These are phyloP conservation scores for Solanum etuberosum DNA, from an alignment of 257 asterid species.

Conservation along the genomic window DNA sequence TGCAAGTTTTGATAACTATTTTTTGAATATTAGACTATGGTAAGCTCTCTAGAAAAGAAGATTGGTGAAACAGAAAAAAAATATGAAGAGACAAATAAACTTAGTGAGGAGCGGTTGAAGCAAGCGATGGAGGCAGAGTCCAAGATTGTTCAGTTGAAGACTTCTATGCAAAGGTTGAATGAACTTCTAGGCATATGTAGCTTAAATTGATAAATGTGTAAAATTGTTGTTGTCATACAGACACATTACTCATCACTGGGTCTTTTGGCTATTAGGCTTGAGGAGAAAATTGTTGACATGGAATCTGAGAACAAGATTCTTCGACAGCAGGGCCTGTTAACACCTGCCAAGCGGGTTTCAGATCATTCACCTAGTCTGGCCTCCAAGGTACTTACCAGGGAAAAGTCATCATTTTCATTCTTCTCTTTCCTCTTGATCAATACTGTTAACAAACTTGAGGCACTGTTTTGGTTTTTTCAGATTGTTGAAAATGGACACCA, in stretches of 20 bases:
- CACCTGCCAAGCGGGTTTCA: constrained; percentile 49
- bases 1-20: not conserved
- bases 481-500: constrained; percentile 75
- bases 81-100: constrained; percentile 82
- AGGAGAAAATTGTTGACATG: constrained; percentile 83
- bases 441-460: constrained; percentile 10
- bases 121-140: constrained; percentile 94
- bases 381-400: constrained; percentile 33
- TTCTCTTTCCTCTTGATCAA: not conserved
- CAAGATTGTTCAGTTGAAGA: constrained; percentile 72
- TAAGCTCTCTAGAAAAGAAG: constrained; percentile 70
- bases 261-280: constrained; percentile 40
- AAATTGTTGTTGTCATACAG: not conserved
- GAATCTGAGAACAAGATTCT: constrained; percentile 86
- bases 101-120: constrained; percentile 86
- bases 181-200: not conserved
- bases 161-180: constrained; percentile 61
- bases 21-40: constrained; percentile 47
- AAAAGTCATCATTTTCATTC: not conserved
- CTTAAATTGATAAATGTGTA: not conserved
- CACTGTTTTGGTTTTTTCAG: constrained; percentile 24
- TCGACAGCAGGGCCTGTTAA: constrained; percentile 60
- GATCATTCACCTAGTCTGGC: constrained; percentile 28
- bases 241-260: not conserved
- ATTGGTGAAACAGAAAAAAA: constrained; percentile 87